Evolutionary conservation across 176 grass and related monocot genomes (phyloP).

Genomic region (Oryza meyeriana): DNA sequence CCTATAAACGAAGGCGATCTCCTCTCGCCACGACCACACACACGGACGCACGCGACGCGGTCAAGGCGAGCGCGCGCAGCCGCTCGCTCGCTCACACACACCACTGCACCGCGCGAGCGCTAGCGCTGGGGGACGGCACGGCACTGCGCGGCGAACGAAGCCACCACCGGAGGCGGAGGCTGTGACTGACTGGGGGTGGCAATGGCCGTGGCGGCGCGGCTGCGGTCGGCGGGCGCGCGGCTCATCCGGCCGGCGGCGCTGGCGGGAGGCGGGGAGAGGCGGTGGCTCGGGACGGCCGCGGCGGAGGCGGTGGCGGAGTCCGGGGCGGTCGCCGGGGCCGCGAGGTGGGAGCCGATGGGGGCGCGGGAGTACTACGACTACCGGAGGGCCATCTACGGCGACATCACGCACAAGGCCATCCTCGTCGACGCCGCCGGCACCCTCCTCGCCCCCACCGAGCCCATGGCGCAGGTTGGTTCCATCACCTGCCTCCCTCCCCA

Average conservation of each 20-base stretch:
- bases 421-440: slow-evolving; percentile 94
- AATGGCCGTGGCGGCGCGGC: neutral
- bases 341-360: slow-evolving; percentile 60
- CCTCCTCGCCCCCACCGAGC: slow-evolving; percentile 82
- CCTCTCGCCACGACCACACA: neutral
- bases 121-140: slow-evolving; percentile 22
- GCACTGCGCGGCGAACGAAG: too few species aligned
- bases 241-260: neutral
- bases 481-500: neutral
- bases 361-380: slow-evolving; percentile 89
- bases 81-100: neutral
- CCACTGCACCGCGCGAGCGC: neutral
- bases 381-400: slow-evolving; percentile 82
- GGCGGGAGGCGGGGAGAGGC: slow-evolving; percentile 8
- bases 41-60: neutral
- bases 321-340: neutral
- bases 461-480: slow-evolving; percentile 81
- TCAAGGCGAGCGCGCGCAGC: neutral
- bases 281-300: slow-evolving; percentile 22
- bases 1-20: slow-evolving; percentile 27
- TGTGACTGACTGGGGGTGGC: too few species aligned
- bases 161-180: too few species aligned
- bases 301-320: slow-evolving; percentile 9
- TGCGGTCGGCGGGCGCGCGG: neutral
- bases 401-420: slow-evolving; percentile 93